These are phyloP conservation scores for Vaucheria bursata DNA, from an alignment of 352 stramenopile genomes.

Conservation along the genomic window DNA sequence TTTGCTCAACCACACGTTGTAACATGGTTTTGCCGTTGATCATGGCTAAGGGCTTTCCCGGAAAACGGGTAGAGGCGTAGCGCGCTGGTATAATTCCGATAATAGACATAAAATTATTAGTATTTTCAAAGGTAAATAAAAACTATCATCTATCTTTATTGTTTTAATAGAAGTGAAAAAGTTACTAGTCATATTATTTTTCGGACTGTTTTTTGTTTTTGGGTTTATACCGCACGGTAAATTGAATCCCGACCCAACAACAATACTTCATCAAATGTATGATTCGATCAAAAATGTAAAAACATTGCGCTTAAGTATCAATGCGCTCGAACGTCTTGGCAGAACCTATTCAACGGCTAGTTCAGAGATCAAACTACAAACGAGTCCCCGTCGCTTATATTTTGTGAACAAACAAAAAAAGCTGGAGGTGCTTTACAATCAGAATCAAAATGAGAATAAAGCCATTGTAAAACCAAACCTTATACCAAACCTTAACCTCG, in stretches of 20 bases:
- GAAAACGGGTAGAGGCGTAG: neutral
- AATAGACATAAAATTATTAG: neutral
- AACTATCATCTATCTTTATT: constrained; percentile 5
- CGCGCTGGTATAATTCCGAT: neutral
- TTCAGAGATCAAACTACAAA: neutral
- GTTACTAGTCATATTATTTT: neutral
- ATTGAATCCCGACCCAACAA: neutral
- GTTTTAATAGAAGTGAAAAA: neutral
- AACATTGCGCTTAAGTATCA: neutral
- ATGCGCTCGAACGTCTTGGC: neutral
- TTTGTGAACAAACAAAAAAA: neutral
- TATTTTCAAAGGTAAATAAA: constrained; percentile 1
- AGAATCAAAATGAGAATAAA: neutral
- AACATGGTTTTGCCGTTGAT: neutral
- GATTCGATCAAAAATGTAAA: constrained; percentile 5
- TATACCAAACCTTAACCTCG: neutral
- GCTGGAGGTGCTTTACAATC: neutral
- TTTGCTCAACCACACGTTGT: neutral
- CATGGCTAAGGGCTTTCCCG: neutral
- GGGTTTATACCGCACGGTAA: neutral
- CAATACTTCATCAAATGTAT: neutral
- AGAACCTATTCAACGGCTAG: neutral
- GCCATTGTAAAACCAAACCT: neutral
- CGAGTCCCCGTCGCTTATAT: neutral
- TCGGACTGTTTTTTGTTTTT: neutral